Evolutionary conservation across 371 early-diverging fungal genomes (phyloP), one percentile per base, ranked within the genome.

Genomic region (Rhizopus arrhizus): DNA sequence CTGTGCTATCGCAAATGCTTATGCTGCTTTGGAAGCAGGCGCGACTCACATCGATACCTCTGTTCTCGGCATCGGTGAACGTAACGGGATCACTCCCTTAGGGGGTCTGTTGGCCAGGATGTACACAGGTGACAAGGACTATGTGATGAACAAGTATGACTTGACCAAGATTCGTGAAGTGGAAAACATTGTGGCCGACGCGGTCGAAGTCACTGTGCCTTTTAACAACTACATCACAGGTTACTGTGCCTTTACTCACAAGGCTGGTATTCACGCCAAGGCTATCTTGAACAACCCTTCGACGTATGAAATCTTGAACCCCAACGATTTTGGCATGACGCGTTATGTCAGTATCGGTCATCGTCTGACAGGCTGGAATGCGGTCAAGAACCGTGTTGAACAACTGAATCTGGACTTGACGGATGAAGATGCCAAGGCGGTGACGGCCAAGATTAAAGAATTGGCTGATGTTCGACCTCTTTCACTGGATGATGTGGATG

Each of bases 191-290:
- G 93, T 97, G 12, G 98, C 98, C 22, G 94, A 95, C 45, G 87
- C 94, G 4, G 98, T 97, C 36, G 90, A 91, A 56, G 89, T 97
- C 64, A 89, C 92, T 53, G 95, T 97, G 55, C 98, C 98, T 28
- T 97, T 97, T 86, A 96, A 97, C 85, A 96, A 97, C 84, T 95
- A 95, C 77, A 93, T 97, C 74, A 97, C 98, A 36, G 98, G 98
- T 47, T 95, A 94, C 81, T 95, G 95, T 72, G 95, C 95, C 31
- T 96, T 97, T 73, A 95, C 96, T 28, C 98, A 97, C 85, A 97
- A 97, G 87, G 96, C 98, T 45, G 98, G 98, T 69, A 97, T 96
- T 74, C 98, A 97, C 71, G 95, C 98, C 76, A 97, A 97, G 81
- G 98, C 98, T 53, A 95, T 97, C 66, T 84, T 97, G 53, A 95